phyloP scores from a whole-genome alignment of 345 rosid species.

The Psidium friedrichsthalianum region DNA sequence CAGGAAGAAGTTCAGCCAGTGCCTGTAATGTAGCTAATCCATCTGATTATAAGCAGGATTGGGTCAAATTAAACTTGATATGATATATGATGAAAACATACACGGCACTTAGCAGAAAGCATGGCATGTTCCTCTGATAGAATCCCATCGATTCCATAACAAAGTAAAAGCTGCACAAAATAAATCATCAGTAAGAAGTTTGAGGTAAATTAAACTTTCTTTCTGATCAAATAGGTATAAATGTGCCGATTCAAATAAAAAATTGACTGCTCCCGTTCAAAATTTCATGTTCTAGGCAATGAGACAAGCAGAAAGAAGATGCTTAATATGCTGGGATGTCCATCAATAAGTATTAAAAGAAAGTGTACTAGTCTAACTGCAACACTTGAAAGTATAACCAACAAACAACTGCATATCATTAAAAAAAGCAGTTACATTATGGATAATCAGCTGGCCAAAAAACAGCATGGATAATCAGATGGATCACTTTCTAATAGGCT shows the following conservation, averaged over 20 bases:
- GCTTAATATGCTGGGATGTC: not conserved
- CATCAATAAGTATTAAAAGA: not conserved
- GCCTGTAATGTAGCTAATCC: constrained; percentile 24
- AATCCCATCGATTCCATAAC: constrained; percentile 46
- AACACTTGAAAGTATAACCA: not conserved
- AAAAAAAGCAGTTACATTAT: not conserved
- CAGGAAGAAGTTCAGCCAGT: constrained; percentile 79
- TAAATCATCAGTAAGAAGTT: not conserved
- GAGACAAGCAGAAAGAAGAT: not conserved
- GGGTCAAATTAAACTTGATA: not conserved
- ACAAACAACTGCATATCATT: not conserved
- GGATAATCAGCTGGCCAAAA: not conserved
- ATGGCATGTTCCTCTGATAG: constrained; percentile 75
- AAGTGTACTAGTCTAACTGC: not conserved
- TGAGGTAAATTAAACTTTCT: not conserved
- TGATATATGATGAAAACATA: constrained; percentile 10
- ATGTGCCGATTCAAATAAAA: not conserved
- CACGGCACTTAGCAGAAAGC: constrained; percentile 92
- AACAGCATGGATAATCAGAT: too few species aligned
- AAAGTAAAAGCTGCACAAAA: constrained; percentile 53
- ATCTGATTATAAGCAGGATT: not conserved
- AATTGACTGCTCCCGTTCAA: not conserved
- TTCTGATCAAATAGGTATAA: not conserved
- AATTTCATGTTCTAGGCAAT: not conserved
- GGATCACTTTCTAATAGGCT: not conserved